Evolutionary conservation across 1,139 yeast genomes (phyloP), one percentile per base, ranked within the genome.

Genomic region (Hansenula sp.): DNA sequence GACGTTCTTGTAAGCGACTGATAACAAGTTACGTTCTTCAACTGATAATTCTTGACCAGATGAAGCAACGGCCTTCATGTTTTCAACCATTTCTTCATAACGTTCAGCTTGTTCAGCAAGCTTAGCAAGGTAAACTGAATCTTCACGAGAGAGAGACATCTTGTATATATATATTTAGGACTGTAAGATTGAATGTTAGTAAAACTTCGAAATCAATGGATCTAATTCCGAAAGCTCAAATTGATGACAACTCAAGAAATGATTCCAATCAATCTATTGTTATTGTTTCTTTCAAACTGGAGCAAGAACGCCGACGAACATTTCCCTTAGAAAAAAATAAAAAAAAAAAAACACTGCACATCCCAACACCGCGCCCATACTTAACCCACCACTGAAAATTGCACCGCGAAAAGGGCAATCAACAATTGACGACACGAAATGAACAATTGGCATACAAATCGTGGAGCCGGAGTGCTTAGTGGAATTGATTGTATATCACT

Each of bases 81-180:
- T 87, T 68, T 89, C 96, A 58, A 92, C 97, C 97, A 89, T 90
- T 73, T 94, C 98, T 73, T 92, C 98, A 68, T 92, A 92, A 71
- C 98, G 95, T 75, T 92, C 98, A 61, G 98, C 97, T 76, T 92
- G 97, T 74, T 92, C 98, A 60, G 97, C 97, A 69, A 92, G 86
- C 71, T 92, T 92, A 69, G 98, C 97, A 68, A 92, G 84, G 71
- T 90, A 92, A 61, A 92, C 97, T 59, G 96, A 87, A 75, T 90
- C 96, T 81, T 92, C 98, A 75, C 97, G 96, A 62, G 90, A 77
- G 65, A 83, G 73, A 57, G 94, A 75, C 92, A 84, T 83, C 65
- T 55, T 55, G 44, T 10, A 17, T 28, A 6, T 12, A 28, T 16
- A 28, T 9, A 6, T 28, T 28, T 6, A 3, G 31, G 31, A 17